phyloP scores from a whole-genome alignment of 371 early-diverging fungal species.

The Haplosporangium sp. region DNA sequence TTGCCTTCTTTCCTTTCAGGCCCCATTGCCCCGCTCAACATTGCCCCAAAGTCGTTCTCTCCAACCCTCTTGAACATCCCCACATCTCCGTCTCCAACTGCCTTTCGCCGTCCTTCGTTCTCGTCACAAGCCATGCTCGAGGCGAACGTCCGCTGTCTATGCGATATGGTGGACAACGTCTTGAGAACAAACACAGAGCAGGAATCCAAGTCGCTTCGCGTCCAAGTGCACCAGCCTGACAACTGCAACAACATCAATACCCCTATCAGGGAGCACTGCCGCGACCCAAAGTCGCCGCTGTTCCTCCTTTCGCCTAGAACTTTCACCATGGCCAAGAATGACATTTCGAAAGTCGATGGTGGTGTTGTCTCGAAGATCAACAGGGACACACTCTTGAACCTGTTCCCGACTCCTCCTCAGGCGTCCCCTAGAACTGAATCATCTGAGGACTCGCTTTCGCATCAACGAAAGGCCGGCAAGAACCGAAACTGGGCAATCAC shows the following conservation, averaged over 20 bases:
- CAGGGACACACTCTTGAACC: conserved; percentile 26
- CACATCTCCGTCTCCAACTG: background rate
- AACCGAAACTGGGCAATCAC: conserved; percentile 46
- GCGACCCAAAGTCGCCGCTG: conserved; percentile 11
- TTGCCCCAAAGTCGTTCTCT: conserved; percentile 13
- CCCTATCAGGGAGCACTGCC: background rate
- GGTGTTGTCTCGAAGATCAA: conserved; percentile 21
- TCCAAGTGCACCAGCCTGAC: conserved; percentile 1
- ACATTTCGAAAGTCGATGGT: conserved; percentile 28
- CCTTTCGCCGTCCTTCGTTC: background rate
- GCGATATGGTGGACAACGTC: conserved; percentile 45
- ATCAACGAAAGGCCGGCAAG: conserved; percentile 3
- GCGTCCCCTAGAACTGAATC: background rate
- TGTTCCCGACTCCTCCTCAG: conserved; percentile 44
- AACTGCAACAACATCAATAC: background rate
- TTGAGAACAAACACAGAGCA: conserved; percentile 7
- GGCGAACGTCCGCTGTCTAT: conserved; percentile 35
- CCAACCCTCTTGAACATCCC: background rate
- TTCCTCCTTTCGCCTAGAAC: conserved; percentile 28
- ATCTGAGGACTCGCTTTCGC: too few species aligned
- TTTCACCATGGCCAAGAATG: conserved; percentile 11
- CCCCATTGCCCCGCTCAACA: conserved; percentile 32
- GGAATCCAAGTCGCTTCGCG: conserved; percentile 4
- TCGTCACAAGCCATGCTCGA: conserved; percentile 24
- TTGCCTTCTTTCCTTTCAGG: conserved; percentile 9